Percentiles rank a stretch among this genome's conserved stretches.
Conservation (phyloP, 352 stramenopile genomes). For the Pythium coloratum region DNA sequence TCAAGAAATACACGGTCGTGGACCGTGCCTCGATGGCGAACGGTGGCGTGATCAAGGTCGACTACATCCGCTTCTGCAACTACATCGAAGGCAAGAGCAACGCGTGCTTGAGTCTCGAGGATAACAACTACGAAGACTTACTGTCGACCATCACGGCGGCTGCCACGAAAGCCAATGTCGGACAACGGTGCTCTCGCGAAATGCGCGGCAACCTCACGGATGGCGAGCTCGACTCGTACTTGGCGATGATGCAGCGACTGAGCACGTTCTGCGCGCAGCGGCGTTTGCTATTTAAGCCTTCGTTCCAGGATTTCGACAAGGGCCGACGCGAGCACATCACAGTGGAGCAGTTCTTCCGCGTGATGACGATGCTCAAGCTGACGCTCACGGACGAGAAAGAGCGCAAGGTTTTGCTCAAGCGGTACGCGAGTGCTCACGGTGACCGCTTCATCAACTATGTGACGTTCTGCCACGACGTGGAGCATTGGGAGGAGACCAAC, state of each 20-base stretch:
- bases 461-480: slow-evolving; percentile 80
- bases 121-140: slow-evolving; percentile 59
- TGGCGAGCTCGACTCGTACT: slow-evolving; percentile 40
- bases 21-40: background rate
- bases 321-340: slow-evolving; percentile 75
- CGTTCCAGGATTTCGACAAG: slow-evolving; percentile 85
- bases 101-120: slow-evolving; percentile 14
- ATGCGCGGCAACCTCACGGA: slow-evolving; percentile 58
- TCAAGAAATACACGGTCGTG: slow-evolving; percentile 57
- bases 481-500: slow-evolving; percentile 51
- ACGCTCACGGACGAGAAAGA: slow-evolving; percentile 50
- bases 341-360: slow-evolving; percentile 78
- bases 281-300: slow-evolving; percentile 73
- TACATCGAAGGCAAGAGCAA: slow-evolving; percentile 51
- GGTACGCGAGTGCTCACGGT: slow-evolving; percentile 68
- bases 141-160: slow-evolving; percentile 34
- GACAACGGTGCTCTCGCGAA: slow-evolving; percentile 58
- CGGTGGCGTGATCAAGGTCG: slow-evolving; percentile 56
- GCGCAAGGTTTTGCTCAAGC: slow-evolving; percentile 55
- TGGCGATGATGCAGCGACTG: slow-evolving; percentile 63
- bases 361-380: slow-evolving; percentile 81
- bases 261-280: slow-evolving; percentile 55
- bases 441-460: slow-evolving; percentile 85
- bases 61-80: slow-evolving; percentile 80
- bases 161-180: background rate